Evolutionary conservation across 169 alveolate genomes (phyloP), one percentile per base, ranked within the genome.

Genomic region (Plasmodium gonderi): DNA sequence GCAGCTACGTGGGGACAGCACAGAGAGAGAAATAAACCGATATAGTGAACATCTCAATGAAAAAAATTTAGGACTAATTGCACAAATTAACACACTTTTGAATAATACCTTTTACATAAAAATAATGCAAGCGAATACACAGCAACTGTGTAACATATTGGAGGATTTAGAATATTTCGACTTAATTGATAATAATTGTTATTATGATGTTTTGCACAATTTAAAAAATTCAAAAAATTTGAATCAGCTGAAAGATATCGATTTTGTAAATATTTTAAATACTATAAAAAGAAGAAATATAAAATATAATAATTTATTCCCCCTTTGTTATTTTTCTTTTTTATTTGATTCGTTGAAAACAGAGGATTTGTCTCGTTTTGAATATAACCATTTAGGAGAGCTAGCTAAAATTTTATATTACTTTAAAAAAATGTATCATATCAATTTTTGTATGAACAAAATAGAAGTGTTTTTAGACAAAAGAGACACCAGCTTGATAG

Each of bases 381-480:
- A 54, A 3, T 33, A 31, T 54, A 44, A 75, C 31, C 80, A 78
- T 87, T 76, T 87, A 38, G 78, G 60, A 4, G 93, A 87, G 49
- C 47, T 87, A 87, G 79, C 79, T 33, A 87, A 87, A 54, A 38
- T 87, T 31, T 38, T 87, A 38, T 42, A 42, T 36, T 87, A 87
- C 45, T 87, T 87, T 87, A 87, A 87, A 60, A 87, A 87, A 78
- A 38, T 75, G 17, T 87, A 87, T 60, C 79, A 87, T 74, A n/a
- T 87, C 3, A 87, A 87, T 33, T 75, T 87, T 75, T 87, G 93
- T 23, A 74, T 87, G 79, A 74, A 75, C 75, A 87, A 87, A 47
- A 74, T 51, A 45, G 93, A 87, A 42, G 6, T 5, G 23, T 40
- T 44, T 75, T 42, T 87, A 67, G 49, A 74, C 11, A 87, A 87